Evolutionary conservation across 2,329 filamentous ascomycete species (phyloP), one percentile per base, ranked within the genome.

Genomic region (Exophiala dermatitidis): DNA sequence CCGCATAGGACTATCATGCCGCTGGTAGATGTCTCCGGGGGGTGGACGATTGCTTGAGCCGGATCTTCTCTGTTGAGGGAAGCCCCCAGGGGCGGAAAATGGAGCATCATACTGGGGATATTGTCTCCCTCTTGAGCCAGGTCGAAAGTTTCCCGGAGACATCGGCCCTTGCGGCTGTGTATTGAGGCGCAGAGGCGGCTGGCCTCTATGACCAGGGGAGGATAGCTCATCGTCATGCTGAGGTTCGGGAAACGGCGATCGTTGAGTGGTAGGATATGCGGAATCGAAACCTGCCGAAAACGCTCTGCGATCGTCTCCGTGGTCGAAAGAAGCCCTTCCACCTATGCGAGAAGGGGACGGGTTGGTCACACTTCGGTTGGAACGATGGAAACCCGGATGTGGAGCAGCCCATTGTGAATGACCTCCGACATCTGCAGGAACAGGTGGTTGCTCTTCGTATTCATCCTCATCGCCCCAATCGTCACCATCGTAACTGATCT

Each of bases 401-500:
- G 19, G 62, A 28, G 46, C 28, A 5, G 31, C 50, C 52, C 50
- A 58, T 12, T 19, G 52, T 41, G 53, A 53, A 29, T 54, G 50
- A 34, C 48, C 34, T 12, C 53, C 33, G 29, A 43, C 49, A 38
- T 37, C 63, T 31, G 64, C 67, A 32, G 65, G 62, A 38, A 59
- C 50, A 54, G 63, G 60, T 10, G 60, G 56, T 31, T 63, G 64
- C 42, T 78, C 74, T 50, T 79, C 75, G 50, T 82, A 72, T 3
- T 77, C 75, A 32, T 83, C 77, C 41, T 72, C 72, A 33, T 81
- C 85, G 34, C 89, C 91, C 90, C 91, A 96, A 66, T 95, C 91
- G 64, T 94, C 90, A 59, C 90, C 91, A 64, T 91, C 90, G 66
- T 97, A 97, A 66, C 82, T 87, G 63, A 86, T 84, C 54, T 82